Evolutionary conservation across 2,329 filamentous ascomycete species (phyloP).

Genomic region (Blumeria graminis): DNA sequence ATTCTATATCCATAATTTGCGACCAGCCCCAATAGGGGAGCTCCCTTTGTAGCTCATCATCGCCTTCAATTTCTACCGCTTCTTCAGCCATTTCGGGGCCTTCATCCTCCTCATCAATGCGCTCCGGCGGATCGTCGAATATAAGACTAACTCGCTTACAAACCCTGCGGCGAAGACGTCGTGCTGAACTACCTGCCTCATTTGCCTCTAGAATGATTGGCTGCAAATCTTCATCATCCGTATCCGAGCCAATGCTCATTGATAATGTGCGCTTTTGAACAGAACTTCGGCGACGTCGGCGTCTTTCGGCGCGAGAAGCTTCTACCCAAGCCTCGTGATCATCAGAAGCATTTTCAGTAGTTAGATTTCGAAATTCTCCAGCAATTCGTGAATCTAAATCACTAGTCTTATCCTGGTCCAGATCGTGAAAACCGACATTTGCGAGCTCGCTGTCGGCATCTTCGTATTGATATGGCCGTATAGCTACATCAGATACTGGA

Average conservation of each 20-base stretch:
- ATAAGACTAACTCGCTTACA: constrained; percentile 13
- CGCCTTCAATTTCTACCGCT: constrained; percentile 9
- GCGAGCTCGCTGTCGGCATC: constrained; percentile 10
- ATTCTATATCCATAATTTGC: constrained; percentile 9
- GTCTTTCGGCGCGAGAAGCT: constrained; percentile 8
- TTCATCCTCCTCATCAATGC: constrained; percentile 15
- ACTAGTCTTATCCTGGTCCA: too few species aligned
- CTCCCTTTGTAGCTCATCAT: constrained; percentile 6
- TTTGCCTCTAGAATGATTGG: constrained; percentile 11
- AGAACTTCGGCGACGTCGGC: constrained; percentile 12
- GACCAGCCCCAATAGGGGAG: constrained; percentile 12
- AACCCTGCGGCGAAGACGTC: constrained; percentile 14
- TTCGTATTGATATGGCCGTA: constrained; percentile 14
- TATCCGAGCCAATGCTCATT: constrained; percentile 15
- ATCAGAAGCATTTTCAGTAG: constrained; percentile 5
- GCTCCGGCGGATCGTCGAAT: constrained; percentile 15
- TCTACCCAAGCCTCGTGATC: constrained; percentile 11
- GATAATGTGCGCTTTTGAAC: constrained; percentile 14
- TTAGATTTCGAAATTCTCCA: not conserved
- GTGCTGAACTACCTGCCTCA: constrained; percentile 13
- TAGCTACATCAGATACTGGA: constrained; percentile 10
- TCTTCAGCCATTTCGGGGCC: constrained; percentile 14
- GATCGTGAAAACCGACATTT: not conserved
- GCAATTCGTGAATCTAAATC: not conserved
- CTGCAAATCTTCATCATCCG: constrained; percentile 15